A percentile compares a stretch with the other conserved stretches of the same genome.
phyloP scores from a whole-genome alignment of 805 yeast genomes.

The Schizosaccharomyces lindneri region DNA sequence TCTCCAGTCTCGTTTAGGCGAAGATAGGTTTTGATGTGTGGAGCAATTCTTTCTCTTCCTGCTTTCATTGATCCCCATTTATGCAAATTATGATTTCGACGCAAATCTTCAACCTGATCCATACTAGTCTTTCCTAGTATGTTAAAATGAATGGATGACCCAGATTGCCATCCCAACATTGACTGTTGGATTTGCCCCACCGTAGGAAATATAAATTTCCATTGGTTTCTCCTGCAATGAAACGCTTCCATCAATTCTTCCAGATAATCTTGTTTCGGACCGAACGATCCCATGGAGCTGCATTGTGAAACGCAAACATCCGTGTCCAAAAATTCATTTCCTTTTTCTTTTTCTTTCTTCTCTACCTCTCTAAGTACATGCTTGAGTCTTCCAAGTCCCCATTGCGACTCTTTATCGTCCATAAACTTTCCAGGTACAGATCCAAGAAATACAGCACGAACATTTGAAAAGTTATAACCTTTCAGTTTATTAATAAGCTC shows the following conservation, averaged over 20 bases:
- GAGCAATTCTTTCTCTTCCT: slow-evolving; percentile 19
- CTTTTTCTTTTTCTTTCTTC: neutral
- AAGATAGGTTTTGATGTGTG: slow-evolving; percentile 47
- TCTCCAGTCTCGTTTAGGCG: slow-evolving; percentile 4
- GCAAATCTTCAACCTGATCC: slow-evolving; percentile 16
- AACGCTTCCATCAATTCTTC: neutral
- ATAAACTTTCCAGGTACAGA: slow-evolving; percentile 13
- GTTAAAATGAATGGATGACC: slow-evolving; percentile 26
- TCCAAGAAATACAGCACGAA: slow-evolving; percentile 11
- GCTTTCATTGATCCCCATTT: slow-evolving; percentile 19
- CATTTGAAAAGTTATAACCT: slow-evolving; percentile 10
- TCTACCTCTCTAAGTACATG: neutral
- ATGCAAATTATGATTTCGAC: slow-evolving; percentile 17
- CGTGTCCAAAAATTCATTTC: neutral
- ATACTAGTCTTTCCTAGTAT: slow-evolving; percentile 15
- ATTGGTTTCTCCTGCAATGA: neutral
- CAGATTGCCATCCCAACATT: slow-evolving; percentile 23
- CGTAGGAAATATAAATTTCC: slow-evolving; percentile 3
- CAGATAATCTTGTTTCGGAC: slow-evolving; percentile 1
- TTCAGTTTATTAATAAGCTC: slow-evolving; percentile 6
- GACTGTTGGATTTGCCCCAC: slow-evolving; percentile 17
- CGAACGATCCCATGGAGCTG: slow-evolving; percentile 5
- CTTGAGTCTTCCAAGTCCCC: slow-evolving; percentile 9
- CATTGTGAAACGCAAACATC: slow-evolving; percentile 1
- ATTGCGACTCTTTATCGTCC: slow-evolving; percentile 4